phyloP scores from a whole-genome alignment of 306 rosid genomes.

The Acacia melanoxylon region DNA sequence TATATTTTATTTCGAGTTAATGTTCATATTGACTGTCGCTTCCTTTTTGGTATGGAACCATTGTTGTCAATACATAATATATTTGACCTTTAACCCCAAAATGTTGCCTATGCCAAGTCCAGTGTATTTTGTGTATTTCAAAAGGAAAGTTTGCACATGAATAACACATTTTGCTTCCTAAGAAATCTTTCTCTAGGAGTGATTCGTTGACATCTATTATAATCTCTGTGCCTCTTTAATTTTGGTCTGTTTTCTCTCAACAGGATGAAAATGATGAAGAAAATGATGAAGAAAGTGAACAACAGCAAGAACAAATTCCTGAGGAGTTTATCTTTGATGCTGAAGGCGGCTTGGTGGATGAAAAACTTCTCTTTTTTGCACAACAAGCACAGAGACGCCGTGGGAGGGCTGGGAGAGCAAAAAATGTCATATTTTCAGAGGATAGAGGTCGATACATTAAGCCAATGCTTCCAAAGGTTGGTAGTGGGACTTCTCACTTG shows the following conservation, averaged over 20 bases:
- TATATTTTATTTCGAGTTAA: slow-evolving; percentile 29
- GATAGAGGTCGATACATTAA: slow-evolving; percentile 96
- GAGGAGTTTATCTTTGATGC: slow-evolving; percentile 96
- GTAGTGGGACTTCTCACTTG: slow-evolving; percentile 14
- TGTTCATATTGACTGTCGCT: slow-evolving; percentile 1
- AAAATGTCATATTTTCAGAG: slow-evolving; percentile 95
- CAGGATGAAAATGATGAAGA: slow-evolving; percentile 86
- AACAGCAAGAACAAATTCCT: slow-evolving; percentile 81
- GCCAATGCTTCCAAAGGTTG: slow-evolving; percentile 96
- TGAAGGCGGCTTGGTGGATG: slow-evolving; percentile 96
- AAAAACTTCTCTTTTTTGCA: slow-evolving; percentile 95
- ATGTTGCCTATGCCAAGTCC: slow-evolving; percentile 13
- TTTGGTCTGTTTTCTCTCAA: slow-evolving; percentile 27
- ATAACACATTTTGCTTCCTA: slow-evolving; percentile 4
- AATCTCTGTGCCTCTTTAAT: neutral
- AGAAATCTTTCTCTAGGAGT: neutral
- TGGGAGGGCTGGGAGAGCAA: slow-evolving; percentile 98
- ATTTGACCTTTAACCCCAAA: slow-evolving; percentile 4
- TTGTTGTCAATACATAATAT: neutral
- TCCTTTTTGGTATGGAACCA: neutral
- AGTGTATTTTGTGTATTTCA: slow-evolving; percentile 29
- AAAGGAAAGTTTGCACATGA: slow-evolving; percentile 30
- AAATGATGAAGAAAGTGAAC: slow-evolving; percentile 77
- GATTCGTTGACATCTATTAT: slow-evolving; percentile 8
- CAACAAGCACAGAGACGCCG: slow-evolving; percentile 94